These are phyloP conservation scores for Spinacia oleracea DNA, from an alignment of 179 eudicot genomes.

Conservation along the genomic window DNA sequence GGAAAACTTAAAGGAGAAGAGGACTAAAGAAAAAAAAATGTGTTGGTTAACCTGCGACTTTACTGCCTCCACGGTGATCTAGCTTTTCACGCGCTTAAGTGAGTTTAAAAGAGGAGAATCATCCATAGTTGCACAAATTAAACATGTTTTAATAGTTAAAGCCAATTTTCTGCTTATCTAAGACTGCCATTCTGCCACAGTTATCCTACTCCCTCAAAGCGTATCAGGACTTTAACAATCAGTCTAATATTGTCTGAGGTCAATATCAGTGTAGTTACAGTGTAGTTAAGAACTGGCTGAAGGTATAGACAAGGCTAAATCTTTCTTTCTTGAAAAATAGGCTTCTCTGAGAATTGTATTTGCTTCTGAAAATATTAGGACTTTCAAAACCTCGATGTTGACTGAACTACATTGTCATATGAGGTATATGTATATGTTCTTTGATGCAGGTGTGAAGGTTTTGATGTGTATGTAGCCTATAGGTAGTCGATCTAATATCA, in stretches of 20 bases:
- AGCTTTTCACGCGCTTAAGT: neutral
- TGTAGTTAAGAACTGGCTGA: neutral
- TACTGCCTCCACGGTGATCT: neutral
- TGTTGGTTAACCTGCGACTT: neutral
- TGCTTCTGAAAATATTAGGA: too few relatives aligned
- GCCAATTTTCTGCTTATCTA: too few relatives aligned
- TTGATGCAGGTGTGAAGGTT: slow-evolving; percentile 17
- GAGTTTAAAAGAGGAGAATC: too few relatives aligned
- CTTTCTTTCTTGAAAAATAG: neutral
- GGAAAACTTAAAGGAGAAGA: too few relatives aligned
- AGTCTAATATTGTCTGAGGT: neutral
- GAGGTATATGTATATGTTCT: neutral
- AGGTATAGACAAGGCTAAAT: neutral
- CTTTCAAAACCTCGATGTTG: too few relatives aligned
- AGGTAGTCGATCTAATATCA: neutral
- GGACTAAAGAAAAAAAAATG: neutral
- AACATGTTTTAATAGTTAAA: too few relatives aligned
- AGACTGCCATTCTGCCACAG: neutral
- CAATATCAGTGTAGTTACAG: neutral
- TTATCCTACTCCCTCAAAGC: neutral
- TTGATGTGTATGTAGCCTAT: neutral
- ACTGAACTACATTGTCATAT: too few relatives aligned
- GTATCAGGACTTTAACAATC: neutral
- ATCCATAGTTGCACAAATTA: neutral
- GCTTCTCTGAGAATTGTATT: neutral